A percentile compares a stretch with the other conserved stretches of the same genome.
These are phyloP conservation scores for Monoraphidium neglectum DNA, from an alignment of 139 green algal genomes.

Conservation along the genomic window DNA sequence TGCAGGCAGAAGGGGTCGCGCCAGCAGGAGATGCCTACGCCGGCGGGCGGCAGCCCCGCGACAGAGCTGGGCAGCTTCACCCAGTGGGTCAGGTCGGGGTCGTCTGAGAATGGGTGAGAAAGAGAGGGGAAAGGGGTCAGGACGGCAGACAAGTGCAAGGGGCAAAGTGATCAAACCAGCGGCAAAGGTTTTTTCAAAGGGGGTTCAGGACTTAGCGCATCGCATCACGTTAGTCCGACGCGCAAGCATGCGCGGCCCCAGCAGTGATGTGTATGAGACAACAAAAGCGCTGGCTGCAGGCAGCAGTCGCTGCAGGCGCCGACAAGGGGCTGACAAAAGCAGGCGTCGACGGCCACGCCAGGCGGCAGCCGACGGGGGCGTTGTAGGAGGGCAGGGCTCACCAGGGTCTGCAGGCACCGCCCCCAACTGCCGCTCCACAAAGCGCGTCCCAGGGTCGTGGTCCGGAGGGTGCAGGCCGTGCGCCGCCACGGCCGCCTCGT, in stretches of 20 bases:
- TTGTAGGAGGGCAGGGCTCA: constrained; percentile 28
- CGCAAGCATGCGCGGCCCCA: too few relatives aligned
- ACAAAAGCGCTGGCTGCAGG: too few relatives aligned
- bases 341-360: too few relatives aligned
- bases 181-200: too few relatives aligned
- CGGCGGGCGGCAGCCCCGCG: constrained; percentile 49
- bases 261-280: too few relatives aligned
- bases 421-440: constrained; percentile 80
- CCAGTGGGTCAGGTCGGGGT: constrained; percentile 60
- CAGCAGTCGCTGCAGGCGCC: not conserved
- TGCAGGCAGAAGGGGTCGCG: constrained; percentile 80
- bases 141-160: too few relatives aligned
- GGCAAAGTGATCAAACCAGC: too few relatives aligned
- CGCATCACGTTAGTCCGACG: too few relatives aligned
- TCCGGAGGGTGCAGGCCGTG: constrained; percentile 35
- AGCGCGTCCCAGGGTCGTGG: constrained; percentile 66
- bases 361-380: constrained; percentile 13
- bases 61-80: constrained; percentile 57
- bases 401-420: constrained; percentile 46
- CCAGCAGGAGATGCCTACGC: constrained; percentile 68
- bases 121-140: too few relatives aligned
- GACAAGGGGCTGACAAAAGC: too few relatives aligned
- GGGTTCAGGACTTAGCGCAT: too few relatives aligned
- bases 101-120: constrained; percentile 28
- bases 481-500: constrained; percentile 28